Base-by-base conservation (phyloP, 345 rosid genomes). In the Excoecaria cochinchinensis region DNA sequence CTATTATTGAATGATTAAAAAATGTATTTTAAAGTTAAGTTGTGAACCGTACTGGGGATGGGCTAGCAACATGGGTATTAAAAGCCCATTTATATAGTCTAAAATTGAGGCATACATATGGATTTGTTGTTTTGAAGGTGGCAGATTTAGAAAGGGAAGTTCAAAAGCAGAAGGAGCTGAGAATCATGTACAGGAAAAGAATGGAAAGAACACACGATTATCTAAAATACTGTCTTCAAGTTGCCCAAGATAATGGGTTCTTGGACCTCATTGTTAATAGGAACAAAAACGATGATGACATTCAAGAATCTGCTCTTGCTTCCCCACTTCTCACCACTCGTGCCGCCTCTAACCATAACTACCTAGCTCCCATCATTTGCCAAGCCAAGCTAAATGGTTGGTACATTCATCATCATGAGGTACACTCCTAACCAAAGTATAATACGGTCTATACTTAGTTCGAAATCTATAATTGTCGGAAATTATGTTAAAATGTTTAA, bases 221-320 rank as follows among this genome's bases (percentile, higher is more conserved):
- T 63, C 82, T 90, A 25, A 82, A 82, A 66, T 74, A 80, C 63
- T 88, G 92, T 74, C 92, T 90, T 64, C 92, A 88, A 74, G 81
- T 79, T 24, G 92, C 94, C 31, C 85, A 90, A 61, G 88, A 83
- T 11, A 80, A 81, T 53, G 89, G 89, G n/a, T 78, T 90, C 75
- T 51, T 87, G 80, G 81, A 83, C 76, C 85, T 79, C 39, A 83
- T 87, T 67, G 58, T 69, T 48, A 56, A 47, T 21, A 15, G 71
- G 75, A 68, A 71, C 72, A 80, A 75, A 63, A 76, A 81, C 24
- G 62, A 71, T 16, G 70, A 81, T 22, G 61, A 74, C 15, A 79
- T 14, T 17, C 77, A 70, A 66, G 76, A n/a, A 51, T 8, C 3
- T 17, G 60, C 22, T 59, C 80, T 80, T 56, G n/a, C 75, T 55